Base-by-base conservation (phyloP, 176 grass and related monocot species). In the Oryza glaberrima region DNA sequence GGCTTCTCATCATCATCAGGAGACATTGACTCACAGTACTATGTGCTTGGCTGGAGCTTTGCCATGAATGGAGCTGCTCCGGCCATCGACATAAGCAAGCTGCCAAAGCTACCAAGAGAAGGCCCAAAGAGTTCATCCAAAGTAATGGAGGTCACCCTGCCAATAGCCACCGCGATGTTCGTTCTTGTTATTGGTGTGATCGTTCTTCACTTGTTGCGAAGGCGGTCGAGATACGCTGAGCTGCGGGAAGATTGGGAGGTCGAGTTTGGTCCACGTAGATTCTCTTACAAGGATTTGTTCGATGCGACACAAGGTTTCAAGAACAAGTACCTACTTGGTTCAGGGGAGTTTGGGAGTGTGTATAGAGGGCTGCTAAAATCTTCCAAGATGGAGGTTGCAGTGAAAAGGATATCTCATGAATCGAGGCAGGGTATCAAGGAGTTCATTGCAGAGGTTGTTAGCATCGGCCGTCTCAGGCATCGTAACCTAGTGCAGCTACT, bases 11-110 rank as follows among this genome's bases (percentile, higher is more conserved):
- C 69, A 0, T 34, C 70, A 11, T 10, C 9, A 45, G 44, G 44
- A 3, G 44, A 11, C 10, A 45, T 45, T 11, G 44, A 44, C 6
- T 17, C 49, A 3, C 28, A 28, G 19, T 73, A 84, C 16, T 77
- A 69, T 9, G 20, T 86, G 12, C 51, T 86, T 12, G 84, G 76
- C 3, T 86, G 84, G 84, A 77, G 82, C 64, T 77, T 77, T 11
- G 76, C 15, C 26, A 28, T 68, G 9, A 54, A 69, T 4, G 22
- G 73, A 4, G 8, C 9, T 9, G 82, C 82, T 5, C 43, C 9
- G 40, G 10, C 25, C 9, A 72, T 84, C 26, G 19, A 77, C 26
- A 23, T 6, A 14, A 16, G 6, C 3, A 40, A 44, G 11, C 48
- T 77, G 1, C 65, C 73, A 4, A 43, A 12, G 10, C 30, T 85